phyloP scores from a whole-genome alignment of 2,329 filamentous ascomycete genomes.

The Fusarium sp. region DNA sequence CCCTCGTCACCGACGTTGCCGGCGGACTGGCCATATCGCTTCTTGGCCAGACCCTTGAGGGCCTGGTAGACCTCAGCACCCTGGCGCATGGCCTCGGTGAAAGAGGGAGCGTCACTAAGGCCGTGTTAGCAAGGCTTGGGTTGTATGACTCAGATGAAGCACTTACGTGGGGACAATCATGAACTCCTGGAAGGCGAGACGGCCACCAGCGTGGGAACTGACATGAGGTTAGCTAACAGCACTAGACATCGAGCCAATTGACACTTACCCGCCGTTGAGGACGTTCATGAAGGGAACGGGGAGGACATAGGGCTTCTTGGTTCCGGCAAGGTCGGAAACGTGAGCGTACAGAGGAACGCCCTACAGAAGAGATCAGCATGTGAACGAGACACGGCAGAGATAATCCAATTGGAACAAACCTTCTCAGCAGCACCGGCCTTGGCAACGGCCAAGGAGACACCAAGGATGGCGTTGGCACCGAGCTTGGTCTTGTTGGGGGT shows the following conservation, averaged over 20 bases:
- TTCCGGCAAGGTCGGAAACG: conserved; percentile 87
- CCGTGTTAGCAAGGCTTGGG: conserved; percentile 10
- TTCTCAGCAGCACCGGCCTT: conserved; percentile 93
- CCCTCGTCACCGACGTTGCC: conserved; percentile 99
- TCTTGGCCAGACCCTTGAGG: conserved; percentile 96
- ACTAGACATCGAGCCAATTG: neutral
- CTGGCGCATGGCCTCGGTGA: conserved; percentile 96
- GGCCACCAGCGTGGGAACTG: conserved; percentile 95
- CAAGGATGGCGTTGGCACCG: conserved; percentile 89
- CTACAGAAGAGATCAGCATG: conserved; percentile 50
- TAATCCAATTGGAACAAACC: conserved; percentile 53
- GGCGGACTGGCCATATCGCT: conserved; percentile 99
- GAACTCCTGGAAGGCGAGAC: conserved; percentile 95
- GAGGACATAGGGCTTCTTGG: conserved; percentile 91
- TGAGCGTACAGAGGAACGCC: conserved; percentile 88
- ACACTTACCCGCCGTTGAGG: conserved; percentile 76
- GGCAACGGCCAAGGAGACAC: conserved; percentile 85
- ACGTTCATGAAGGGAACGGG: conserved; percentile 96
- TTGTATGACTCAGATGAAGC: neutral
- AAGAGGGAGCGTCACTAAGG: conserved; percentile 80
- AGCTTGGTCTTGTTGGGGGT: conserved; percentile 89
- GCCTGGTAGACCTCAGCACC: conserved; percentile 98
- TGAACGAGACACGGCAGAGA: neutral
- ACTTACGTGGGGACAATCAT: conserved; percentile 89
- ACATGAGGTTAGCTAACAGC: conserved; percentile 27